A percentile compares a stretch with the other conserved stretches of the same genome.
Conservation (phyloP, 345 rosid species). For the Gossypium turneri region DNA sequence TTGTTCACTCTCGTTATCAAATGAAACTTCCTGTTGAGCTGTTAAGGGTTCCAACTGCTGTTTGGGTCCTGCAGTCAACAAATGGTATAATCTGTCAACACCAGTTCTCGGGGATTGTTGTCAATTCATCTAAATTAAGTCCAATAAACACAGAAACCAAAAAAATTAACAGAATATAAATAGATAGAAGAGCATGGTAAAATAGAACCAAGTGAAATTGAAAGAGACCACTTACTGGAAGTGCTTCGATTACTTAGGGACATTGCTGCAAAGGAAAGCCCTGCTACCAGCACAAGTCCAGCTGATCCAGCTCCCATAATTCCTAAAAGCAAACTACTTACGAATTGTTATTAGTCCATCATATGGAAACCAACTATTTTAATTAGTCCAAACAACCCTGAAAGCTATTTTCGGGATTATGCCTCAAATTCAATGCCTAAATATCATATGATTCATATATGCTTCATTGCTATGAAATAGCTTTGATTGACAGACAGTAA, state of each 20-base stretch:
- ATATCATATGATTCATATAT: neutral
- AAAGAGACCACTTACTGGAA: conserved; percentile 49
- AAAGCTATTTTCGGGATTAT: neutral
- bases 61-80: conserved; percentile 42
- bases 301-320: conserved; percentile 71
- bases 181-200: neutral
- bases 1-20: conserved; percentile 38
- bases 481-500: neutral
- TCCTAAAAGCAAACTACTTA: conserved; percentile 81
- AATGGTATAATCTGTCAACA: neutral
- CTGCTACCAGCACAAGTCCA: conserved; percentile 53
- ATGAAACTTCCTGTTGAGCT: conserved; percentile 46
- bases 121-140: conserved; percentile 4
- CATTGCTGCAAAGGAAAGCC: conserved; percentile 56
- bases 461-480: conserved; percentile 1
- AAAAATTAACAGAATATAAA: neutral
- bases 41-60: conserved; percentile 71
- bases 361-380: conserved; percentile 12
- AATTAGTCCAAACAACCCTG: neutral
- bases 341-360: conserved; percentile 59
- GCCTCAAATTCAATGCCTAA: neutral
- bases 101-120: neutral
- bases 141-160: neutral
- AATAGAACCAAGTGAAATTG: neutral
- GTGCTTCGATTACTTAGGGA: conserved; percentile 49